phyloP scores from a whole-genome alignment of 2,329 filamentous ascomycete genomes.

The Lachnellula cervina region DNA sequence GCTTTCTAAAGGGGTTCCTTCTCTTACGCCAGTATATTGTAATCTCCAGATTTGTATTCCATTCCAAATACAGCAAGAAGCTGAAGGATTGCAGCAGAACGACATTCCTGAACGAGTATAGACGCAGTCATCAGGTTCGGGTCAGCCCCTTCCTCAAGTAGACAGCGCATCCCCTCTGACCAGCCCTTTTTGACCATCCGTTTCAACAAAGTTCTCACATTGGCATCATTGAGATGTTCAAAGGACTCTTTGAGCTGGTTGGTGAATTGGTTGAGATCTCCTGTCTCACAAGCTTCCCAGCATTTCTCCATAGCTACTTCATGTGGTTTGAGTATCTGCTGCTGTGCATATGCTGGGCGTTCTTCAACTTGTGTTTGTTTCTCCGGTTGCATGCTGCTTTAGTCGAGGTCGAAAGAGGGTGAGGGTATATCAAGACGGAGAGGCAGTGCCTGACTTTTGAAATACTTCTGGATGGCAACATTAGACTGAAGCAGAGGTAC shows the following conservation, averaged over 20 bases:
- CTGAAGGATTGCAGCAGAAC: neutral
- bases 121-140: neutral
- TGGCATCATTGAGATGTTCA: neutral
- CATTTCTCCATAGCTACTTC: conserved; percentile 1
- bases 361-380: neutral
- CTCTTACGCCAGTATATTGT: neutral
- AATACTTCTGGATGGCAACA: too few relatives aligned
- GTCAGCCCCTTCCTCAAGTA: conserved; percentile 2
- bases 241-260: neutral
- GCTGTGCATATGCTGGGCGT: neutral
- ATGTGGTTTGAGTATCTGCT: neutral
- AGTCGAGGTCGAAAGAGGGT: too few relatives aligned
- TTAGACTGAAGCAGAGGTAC: too few relatives aligned
- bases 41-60: conserved; percentile 3
- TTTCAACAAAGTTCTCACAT: neutral
- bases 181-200: neutral
- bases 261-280: neutral
- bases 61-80: conserved; percentile 1
- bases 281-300: neutral
- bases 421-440: too few relatives aligned
- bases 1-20: neutral
- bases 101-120: neutral
- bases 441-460: too few relatives aligned
- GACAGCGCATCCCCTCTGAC: neutral
- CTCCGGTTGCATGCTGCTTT: neutral